Conservation (phyloP, 2,329 filamentous ascomycete species). For the Ceratocystis alfenasii region DNA sequence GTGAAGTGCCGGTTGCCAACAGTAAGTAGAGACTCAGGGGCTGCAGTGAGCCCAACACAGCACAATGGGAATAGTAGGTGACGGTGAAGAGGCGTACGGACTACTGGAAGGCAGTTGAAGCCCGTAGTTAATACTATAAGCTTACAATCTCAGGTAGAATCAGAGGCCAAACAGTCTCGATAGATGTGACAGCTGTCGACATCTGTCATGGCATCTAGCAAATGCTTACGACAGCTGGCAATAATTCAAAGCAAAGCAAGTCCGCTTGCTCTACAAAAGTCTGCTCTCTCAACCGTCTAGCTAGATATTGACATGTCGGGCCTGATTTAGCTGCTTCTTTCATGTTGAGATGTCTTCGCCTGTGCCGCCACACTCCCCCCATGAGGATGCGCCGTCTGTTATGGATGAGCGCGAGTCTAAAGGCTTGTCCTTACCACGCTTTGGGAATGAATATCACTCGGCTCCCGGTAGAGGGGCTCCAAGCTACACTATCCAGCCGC, state of each 20-base stretch:
- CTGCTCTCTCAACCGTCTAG: neutral
- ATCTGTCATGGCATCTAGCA: neutral
- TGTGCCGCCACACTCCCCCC: neutral
- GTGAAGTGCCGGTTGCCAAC: no score
- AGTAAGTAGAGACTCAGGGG: no score
- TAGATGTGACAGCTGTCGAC: neutral
- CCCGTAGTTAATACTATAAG: no score
- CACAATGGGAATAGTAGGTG: no score
- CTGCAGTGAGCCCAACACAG: no score
- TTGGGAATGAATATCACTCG: neutral
- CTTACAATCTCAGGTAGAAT: no score
- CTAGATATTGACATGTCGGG: neutral
- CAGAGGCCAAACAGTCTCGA: no score
- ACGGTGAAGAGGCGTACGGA: no score
- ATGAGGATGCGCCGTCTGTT: neutral
- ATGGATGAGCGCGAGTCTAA: neutral
- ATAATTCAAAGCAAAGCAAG: neutral
- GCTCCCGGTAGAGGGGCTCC: slow-evolving; percentile 15
- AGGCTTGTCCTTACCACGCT: neutral
- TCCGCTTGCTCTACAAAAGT: neutral
- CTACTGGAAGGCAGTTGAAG: no score
- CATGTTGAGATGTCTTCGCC: neutral
- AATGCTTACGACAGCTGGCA: neutral
- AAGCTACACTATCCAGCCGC: slow-evolving; percentile 27
- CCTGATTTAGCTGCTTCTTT: neutral